Evolutionary conservation across 2,329 filamentous ascomycete genomes (phyloP).

Genomic region (Sporothrix brunneoviolacea): DNA sequence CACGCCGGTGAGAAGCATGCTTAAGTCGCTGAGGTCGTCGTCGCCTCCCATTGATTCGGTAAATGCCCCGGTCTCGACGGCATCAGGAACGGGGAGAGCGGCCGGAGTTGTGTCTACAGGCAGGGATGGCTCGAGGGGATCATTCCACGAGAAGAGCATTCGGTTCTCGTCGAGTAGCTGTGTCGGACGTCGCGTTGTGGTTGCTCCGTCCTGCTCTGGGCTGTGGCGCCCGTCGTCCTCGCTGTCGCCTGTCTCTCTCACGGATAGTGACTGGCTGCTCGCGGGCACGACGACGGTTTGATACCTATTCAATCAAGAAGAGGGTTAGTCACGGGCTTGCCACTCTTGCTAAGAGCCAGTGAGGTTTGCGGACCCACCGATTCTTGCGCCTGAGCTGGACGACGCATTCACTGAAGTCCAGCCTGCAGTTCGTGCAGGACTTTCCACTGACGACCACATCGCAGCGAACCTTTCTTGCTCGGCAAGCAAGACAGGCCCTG

Average conservation of each 20-base stretch:
- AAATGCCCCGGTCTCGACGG: too few relatives aligned
- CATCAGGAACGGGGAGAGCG: too few relatives aligned
- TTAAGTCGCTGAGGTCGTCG: too few relatives aligned
- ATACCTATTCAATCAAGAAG: too few relatives aligned
- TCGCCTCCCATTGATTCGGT: too few relatives aligned
- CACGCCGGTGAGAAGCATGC: too few relatives aligned
- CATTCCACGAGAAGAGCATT: neutral
- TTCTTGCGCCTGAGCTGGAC: constrained; percentile 10
- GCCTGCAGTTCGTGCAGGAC: constrained; percentile 13
- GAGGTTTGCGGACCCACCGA: neutral
- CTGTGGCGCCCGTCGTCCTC: neutral
- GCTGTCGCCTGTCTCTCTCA: neutral
- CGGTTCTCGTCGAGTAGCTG: neutral
- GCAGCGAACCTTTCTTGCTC: constrained; percentile 15
- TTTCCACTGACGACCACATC: constrained; percentile 13
- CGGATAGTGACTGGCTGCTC: neutral
- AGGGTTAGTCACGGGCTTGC: too few relatives aligned
- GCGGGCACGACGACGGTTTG: neutral
- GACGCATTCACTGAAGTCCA: constrained; percentile 12
- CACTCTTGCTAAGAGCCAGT: neutral
- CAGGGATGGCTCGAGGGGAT: neutral
- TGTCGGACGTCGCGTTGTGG: too few relatives aligned
- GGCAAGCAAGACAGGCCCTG: constrained; percentile 9
- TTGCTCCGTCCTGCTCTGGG: too few relatives aligned
- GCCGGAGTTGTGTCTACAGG: neutral